These are phyloP conservation scores for Mollisia scopiformis DNA, from an alignment of 2,329 filamentous ascomycete genomes.

Conservation along the genomic window DNA sequence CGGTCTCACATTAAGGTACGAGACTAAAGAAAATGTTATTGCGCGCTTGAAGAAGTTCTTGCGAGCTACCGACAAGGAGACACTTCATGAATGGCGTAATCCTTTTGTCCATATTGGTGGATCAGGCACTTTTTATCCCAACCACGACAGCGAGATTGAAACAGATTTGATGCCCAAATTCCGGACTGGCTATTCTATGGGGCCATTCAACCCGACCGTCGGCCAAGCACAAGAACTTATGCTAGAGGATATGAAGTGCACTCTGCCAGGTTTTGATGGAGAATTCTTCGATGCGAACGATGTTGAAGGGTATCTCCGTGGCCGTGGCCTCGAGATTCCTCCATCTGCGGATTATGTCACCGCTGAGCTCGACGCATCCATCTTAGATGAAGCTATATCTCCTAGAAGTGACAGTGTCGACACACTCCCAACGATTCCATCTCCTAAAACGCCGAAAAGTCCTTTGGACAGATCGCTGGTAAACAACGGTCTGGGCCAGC, in stretches of 20 bases:
- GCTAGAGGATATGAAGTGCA: constrained; percentile 52
- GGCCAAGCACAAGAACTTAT: constrained; percentile 47
- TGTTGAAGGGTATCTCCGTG: constrained; percentile 72
- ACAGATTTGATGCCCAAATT: constrained; percentile 31
- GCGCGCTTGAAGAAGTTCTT: constrained; percentile 41
- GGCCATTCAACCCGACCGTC: constrained; percentile 49
- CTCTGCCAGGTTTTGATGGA: constrained; percentile 66
- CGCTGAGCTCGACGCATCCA: constrained; percentile 52
- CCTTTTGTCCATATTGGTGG: constrained; percentile 71
- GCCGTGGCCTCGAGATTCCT: constrained; percentile 65
- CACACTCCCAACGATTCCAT: neutral
- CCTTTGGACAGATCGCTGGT: constrained; percentile 10
- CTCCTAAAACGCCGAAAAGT: constrained; percentile 30
- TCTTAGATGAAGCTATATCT: constrained; percentile 19
- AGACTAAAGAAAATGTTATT: constrained; percentile 51
- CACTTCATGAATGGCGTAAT: constrained; percentile 59
- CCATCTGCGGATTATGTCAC: constrained; percentile 62
- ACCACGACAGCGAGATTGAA: constrained; percentile 29
- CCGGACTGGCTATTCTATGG: constrained; percentile 45
- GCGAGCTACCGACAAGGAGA: constrained; percentile 36
- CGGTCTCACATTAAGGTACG: constrained; percentile 69
- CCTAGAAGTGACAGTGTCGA: constrained; percentile 21
- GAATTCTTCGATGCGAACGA: constrained; percentile 80
- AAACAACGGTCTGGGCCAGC: neutral
- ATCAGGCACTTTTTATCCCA: constrained; percentile 65